phyloP scores from a whole-genome alignment of 2,329 filamentous ascomycete genomes.

The Cordyceps tenuipes region DNA sequence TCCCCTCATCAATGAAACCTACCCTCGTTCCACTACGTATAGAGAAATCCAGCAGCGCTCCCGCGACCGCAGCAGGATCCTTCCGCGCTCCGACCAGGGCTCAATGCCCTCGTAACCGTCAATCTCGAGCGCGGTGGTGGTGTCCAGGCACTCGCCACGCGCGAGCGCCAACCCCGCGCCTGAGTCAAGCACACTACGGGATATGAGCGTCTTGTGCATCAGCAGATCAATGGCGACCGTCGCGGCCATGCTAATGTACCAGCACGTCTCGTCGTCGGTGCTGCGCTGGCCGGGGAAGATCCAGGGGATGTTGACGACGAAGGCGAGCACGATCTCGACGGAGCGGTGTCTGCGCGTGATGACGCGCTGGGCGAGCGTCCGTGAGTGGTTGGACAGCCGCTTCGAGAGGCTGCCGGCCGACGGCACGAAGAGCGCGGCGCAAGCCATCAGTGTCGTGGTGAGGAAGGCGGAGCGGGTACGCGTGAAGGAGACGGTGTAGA shows the following conservation, averaged over 20 bases:
- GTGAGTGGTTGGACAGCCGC: conserved; percentile 56
- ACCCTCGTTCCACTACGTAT: conserved; percentile 65
- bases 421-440: conserved; percentile 59
- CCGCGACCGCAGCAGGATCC: conserved; percentile 52
- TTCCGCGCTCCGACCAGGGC: conserved; percentile 49
- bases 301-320: conserved; percentile 71
- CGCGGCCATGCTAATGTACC: conserved; percentile 61
- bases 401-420: conserved; percentile 56
- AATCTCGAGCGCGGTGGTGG: conserved; percentile 54
- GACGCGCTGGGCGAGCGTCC: conserved; percentile 52
- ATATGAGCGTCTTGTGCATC: conserved; percentile 59
- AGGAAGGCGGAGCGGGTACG: conserved; percentile 61
- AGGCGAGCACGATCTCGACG: conserved; percentile 65
- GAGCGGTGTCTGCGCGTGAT: conserved; percentile 56
- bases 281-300: conserved; percentile 60
- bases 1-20: conserved; percentile 13
- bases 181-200: conserved; percentile 39
- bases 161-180: conserved; percentile 41
- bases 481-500: conserved; percentile 59
- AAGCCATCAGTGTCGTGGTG: conserved; percentile 62
- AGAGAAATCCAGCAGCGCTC: conserved; percentile 64
- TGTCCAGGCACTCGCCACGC: conserved; percentile 60
- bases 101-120: conserved; percentile 61
- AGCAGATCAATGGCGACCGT: conserved; percentile 62
- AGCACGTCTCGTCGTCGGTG: conserved; percentile 65